phyloP scores from a whole-genome alignment of 2,329 filamentous ascomycete genomes.

The Tolypocladium paradoxum region DNA sequence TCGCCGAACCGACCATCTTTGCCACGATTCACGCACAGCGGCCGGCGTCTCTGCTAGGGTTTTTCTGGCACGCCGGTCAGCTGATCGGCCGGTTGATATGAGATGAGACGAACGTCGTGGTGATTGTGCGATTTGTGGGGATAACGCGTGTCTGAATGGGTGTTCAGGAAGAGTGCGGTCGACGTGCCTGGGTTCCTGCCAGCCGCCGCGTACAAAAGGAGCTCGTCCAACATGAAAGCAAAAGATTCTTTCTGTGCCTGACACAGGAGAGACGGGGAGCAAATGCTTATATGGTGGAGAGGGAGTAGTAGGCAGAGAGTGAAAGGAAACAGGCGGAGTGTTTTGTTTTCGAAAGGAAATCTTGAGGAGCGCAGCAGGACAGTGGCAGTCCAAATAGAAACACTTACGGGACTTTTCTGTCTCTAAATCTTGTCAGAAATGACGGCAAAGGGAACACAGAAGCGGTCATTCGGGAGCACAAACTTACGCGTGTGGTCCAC shows the following conservation, averaged over 20 bases:
- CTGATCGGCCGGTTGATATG: background rate
- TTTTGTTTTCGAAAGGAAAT: background rate
- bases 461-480: background rate
- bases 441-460: background rate
- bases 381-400: background rate
- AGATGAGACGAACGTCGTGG: background rate
- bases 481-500: background rate
- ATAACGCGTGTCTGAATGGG: background rate
- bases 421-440: background rate
- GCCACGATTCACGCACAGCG: background rate
- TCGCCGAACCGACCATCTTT: slow-evolving; percentile 22
- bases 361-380: background rate
- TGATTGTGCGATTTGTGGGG: background rate
- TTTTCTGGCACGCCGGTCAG: background rate
- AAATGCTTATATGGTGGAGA: background rate
- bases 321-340: background rate
- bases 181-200: background rate
- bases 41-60: background rate
- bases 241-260: background rate
- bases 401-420: background rate
- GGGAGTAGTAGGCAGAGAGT: background rate
- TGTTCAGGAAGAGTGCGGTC: background rate
- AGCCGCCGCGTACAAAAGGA: background rate
- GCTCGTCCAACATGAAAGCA: background rate
- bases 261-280: background rate